Evolutionary conservation across 768 basidiomycete genomes (phyloP), one percentile per base, ranked within the genome.

Genomic region (Leucocoprinus sp.): DNA sequence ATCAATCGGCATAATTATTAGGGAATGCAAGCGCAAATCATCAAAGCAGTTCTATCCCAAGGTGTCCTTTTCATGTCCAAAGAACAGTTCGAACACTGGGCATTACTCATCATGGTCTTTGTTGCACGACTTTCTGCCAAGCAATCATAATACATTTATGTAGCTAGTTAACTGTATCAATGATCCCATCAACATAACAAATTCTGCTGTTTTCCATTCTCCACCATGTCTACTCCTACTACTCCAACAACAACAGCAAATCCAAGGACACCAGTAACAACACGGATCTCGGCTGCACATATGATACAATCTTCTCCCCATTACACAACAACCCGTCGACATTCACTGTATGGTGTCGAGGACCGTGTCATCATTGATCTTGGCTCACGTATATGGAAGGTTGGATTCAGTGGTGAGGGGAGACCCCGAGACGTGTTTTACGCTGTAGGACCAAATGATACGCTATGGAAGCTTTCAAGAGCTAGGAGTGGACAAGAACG

Each of bases 21-120:
- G 84, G 96, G 96, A 8, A 93, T 99, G 87, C 74, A 84, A 53
- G 93, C 96, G 0, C 96, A 99, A 63, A 93, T 98, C 47, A 74
- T 80, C 41, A 99, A 99, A 62, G 96, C 95, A 0, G 93, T 97
- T 9, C 66, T 99, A 11, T 88, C 91, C 6, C 96, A 99, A 63
- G 95, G 93, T 2, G 71, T 99, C 52, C 66, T 98, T 43, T 99
- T 99, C 71, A 85, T 95, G 69, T 89, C 92, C 52, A 99, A 99
- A 65, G 95, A 97, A 57, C 88, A 93, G 57, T 93, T 99, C 56
- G 96, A 99, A 60, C 78, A 77, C 3, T 95, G 85, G 76, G 82
- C 90, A 1, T 67, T 91, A 44, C 64, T 72, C 9, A 74, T 93
- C 49, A 80, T 89, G 71, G 61, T 80, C 18, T 49, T 83, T 33